Percentiles rank a stretch among this genome's conserved stretches.
These are phyloP conservation scores for Butyriboletus loyo DNA, from an alignment of 768 basidiomycete genomes.

Conservation along the genomic window DNA sequence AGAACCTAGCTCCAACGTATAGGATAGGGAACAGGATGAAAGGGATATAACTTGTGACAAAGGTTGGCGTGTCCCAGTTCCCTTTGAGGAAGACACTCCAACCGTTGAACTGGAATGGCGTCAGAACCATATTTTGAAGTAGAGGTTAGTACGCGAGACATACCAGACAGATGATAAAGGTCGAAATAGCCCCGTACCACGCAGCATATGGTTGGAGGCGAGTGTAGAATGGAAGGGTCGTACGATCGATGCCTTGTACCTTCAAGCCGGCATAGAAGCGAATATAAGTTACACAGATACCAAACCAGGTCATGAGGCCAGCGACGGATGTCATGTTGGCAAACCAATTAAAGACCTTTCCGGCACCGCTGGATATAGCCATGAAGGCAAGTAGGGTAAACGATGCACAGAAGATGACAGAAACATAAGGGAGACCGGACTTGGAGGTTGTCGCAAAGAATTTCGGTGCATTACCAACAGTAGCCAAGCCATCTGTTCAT, in stretches of 20 bases:
- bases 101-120: slow-evolving; percentile 45
- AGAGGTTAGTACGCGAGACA: slow-evolving; percentile 23
- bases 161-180: slow-evolving; percentile 60
- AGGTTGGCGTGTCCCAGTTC: slow-evolving; percentile 57
- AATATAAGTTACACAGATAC: slow-evolving; percentile 70
- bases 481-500: slow-evolving; percentile 69
- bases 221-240: slow-evolving; percentile 65
- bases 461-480: slow-evolving; percentile 76
- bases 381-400: slow-evolving; percentile 81
- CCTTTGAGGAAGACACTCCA: slow-evolving; percentile 52
- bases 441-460: slow-evolving; percentile 69
- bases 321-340: slow-evolving; percentile 68
- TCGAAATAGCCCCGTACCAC: slow-evolving; percentile 41
- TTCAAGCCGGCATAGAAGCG: slow-evolving; percentile 85
- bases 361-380: slow-evolving; percentile 64
- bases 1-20: slow-evolving; percentile 58
- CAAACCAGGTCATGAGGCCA: slow-evolving; percentile 80
- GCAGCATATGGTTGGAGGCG: slow-evolving; percentile 72
- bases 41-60: slow-evolving; percentile 83
- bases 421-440: slow-evolving; percentile 72
- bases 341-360: slow-evolving; percentile 78
- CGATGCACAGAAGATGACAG: slow-evolving; percentile 62
- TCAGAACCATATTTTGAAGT: slow-evolving; percentile 16
- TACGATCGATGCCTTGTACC: slow-evolving; percentile 74
- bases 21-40: slow-evolving; percentile 70